phyloP scores from a whole-genome alignment of 176 grass and related monocot species.

The Tillandsia leiboldiana region DNA sequence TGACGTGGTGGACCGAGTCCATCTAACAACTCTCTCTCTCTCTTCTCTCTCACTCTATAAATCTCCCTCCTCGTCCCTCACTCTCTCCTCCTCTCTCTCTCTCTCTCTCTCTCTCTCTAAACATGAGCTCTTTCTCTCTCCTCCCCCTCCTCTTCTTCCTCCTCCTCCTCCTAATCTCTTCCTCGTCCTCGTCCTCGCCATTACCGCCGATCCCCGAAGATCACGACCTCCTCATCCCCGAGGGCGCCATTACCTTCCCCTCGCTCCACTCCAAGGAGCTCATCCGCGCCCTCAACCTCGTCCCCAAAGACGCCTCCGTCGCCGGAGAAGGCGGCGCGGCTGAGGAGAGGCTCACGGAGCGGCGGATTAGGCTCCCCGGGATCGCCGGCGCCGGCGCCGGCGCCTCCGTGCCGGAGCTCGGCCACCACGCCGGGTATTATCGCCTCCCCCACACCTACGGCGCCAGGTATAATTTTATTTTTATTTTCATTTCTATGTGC shows the following conservation, averaged over 20 bases:
- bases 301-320: slow-evolving; percentile 32
- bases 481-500: neutral
- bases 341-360: slow-evolving; percentile 54
- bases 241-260: slow-evolving; percentile 33
- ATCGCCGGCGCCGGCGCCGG: slow-evolving; percentile 20
- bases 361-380: slow-evolving; percentile 36
- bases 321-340: neutral
- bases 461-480: slow-evolving; percentile 36
- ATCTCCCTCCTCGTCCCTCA: neutral
- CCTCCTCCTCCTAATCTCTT: neutral
- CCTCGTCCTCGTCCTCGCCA: neutral
- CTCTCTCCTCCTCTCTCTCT: slow-evolving; percentile 3
- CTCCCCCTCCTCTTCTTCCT: slow-evolving; percentile 5
- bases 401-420: slow-evolving; percentile 31
- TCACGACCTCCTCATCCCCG: slow-evolving; percentile 22
- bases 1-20: too few relatives aligned
- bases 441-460: slow-evolving; percentile 67
- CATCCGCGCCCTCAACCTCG: slow-evolving; percentile 75
- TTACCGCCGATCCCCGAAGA: neutral
- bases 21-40: neutral
- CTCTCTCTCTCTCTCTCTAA: neutral
- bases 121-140: slow-evolving; percentile 5
- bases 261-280: slow-evolving; percentile 51
- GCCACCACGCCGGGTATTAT: slow-evolving; percentile 94
- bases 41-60: slow-evolving; percentile 15